Percentiles rank a stretch among this genome's conserved stretches.
phyloP scores from a whole-genome alignment of 495 filamentous ascomycete species.

The Pyrenopolyporus hunteri region DNA sequence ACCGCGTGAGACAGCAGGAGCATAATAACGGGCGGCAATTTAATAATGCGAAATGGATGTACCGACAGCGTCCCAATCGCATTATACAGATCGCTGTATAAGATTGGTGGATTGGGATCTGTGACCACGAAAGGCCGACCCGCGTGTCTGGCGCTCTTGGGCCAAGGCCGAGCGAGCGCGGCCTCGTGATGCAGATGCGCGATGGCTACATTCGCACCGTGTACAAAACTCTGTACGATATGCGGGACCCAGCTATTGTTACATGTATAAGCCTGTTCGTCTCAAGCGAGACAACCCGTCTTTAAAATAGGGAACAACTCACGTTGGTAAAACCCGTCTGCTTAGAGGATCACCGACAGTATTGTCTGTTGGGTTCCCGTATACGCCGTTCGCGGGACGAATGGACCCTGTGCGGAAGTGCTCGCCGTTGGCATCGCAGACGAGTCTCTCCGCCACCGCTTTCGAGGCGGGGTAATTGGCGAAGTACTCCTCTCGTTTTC shows the following conservation, averaged over 20 bases:
- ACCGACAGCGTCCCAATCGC: conserved; percentile 40
- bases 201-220: conserved; percentile 63
- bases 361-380: conserved; percentile 61
- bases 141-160: conserved; percentile 42
- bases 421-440: conserved; percentile 53
- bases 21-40: conserved; percentile 52
- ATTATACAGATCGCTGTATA: conserved; percentile 41
- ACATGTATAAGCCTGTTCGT: conserved; percentile 33
- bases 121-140: conserved; percentile 51
- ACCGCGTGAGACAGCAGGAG: conserved; percentile 55
- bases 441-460: conserved; percentile 56
- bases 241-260: conserved; percentile 53
- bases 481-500: conserved; percentile 58
- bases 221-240: conserved; percentile 62
- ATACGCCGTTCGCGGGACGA: conserved; percentile 64
- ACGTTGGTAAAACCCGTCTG: conserved; percentile 51
- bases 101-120: conserved; percentile 50
- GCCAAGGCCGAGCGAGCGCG: conserved; percentile 34
- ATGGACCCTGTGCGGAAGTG: conserved; percentile 62
- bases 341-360: conserved; percentile 52
- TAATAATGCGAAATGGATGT: conserved; percentile 42
- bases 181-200: conserved; percentile 65
- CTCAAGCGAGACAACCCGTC: too few relatives aligned
- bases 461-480: conserved; percentile 65
- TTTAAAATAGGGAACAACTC: conserved; percentile 41